phyloP scores from a whole-genome alignment of 192 early-diverging fungal genomes.

The Rhizoclosmatium globosum region DNA sequence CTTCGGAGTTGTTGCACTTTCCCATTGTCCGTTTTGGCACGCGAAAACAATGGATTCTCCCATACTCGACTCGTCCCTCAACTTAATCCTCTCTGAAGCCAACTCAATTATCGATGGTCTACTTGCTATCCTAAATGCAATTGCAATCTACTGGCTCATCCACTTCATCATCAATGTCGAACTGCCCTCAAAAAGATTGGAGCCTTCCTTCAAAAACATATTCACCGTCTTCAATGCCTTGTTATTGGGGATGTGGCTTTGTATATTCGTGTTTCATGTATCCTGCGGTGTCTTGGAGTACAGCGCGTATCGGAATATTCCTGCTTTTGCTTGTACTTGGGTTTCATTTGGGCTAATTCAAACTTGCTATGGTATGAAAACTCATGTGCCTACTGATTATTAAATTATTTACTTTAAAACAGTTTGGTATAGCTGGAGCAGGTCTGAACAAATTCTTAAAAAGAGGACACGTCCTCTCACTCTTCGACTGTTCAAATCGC shows the following conservation, averaged over 20 bases:
- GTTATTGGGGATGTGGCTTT: neutral
- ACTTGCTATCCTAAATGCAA: neutral
- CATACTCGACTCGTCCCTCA: too few species aligned
- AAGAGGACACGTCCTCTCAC: neutral
- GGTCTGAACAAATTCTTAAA: neutral
- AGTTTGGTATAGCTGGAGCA: neutral
- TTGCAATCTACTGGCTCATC: neutral
- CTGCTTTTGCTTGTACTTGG: neutral
- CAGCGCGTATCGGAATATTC: neutral
- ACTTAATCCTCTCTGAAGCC: too few species aligned
- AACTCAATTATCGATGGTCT: too few species aligned
- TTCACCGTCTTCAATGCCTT: neutral
- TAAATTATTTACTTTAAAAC: neutral
- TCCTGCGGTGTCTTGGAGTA: neutral
- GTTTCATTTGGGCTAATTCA: neutral
- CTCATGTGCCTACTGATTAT: too few species aligned
- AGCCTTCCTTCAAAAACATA: neutral
- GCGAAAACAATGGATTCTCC: too few species aligned
- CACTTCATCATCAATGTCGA: neutral
- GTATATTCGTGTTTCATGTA: neutral
- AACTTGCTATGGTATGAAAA: neutral
- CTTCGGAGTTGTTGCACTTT: too few species aligned
- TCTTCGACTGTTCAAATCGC: neutral
- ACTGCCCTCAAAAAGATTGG: neutral
- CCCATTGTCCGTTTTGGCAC: too few species aligned